A percentile compares a stretch with the other conserved stretches of the same genome.
phyloP scores from a whole-genome alignment of 2,329 filamentous ascomycete genomes.

The Lasiodiplodia sp. region DNA sequence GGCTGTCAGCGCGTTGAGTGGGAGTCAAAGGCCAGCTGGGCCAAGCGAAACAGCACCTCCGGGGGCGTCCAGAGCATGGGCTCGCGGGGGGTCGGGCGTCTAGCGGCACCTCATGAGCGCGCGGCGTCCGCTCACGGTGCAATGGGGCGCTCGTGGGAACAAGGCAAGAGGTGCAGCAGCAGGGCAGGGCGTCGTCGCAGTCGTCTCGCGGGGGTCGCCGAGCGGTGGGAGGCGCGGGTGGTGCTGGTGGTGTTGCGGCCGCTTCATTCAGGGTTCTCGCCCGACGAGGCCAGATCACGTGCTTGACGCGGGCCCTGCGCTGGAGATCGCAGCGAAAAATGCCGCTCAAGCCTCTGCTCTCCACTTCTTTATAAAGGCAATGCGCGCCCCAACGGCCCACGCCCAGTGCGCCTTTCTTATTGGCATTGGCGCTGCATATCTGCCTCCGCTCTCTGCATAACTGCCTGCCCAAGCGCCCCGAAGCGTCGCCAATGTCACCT shows the following conservation, averaged over 20 bases:
- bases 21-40: conserved; percentile 29
- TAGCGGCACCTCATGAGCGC: conserved; percentile 28
- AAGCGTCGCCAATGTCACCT: conserved; percentile 26
- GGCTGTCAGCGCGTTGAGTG: conserved; percentile 16
- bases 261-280: conserved; percentile 28
- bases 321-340: conserved; percentile 29
- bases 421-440: conserved; percentile 26
- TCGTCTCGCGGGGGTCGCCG: conserved; percentile 24
- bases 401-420: conserved; percentile 11
- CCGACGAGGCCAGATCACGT: conserved; percentile 25
- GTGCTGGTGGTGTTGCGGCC: conserved; percentile 28
- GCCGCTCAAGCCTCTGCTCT: conserved; percentile 27
- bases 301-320: conserved; percentile 18
- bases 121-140: conserved; percentile 23
- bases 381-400: conserved; percentile 22
- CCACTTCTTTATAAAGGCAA: conserved; percentile 26
- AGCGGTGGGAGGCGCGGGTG: conserved; percentile 24
- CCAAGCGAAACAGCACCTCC: conserved; percentile 31
- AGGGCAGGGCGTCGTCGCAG: conserved; percentile 23
- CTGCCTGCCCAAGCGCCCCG: conserved; percentile 15
- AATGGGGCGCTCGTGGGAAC: conserved; percentile 7
- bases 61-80: conserved; percentile 31
- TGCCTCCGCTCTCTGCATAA: conserved; percentile 19
- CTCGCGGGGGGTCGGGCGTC: conserved; percentile 29
- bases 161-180: conserved; percentile 17